These are phyloP conservation scores for Helotiales sp. DNA, from an alignment of 2,329 filamentous ascomycete genomes.

Conservation along the genomic window DNA sequence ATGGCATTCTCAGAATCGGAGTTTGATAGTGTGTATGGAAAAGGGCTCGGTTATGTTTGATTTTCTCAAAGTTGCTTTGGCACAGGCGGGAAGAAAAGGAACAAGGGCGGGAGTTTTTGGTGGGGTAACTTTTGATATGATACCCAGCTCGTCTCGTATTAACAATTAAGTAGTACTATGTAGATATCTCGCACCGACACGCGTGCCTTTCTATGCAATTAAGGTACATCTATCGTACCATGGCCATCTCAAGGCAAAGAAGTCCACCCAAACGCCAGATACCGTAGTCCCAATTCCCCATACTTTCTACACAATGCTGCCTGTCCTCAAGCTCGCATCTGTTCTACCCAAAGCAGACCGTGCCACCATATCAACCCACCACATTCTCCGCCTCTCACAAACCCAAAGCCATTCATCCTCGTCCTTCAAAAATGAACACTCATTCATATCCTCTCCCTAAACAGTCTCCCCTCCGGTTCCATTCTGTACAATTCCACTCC, in stretches of 20 bases:
- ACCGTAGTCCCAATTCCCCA: background rate
- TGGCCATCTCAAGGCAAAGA: background rate
- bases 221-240: constrained; percentile 6
- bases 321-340: background rate
- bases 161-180: constrained; percentile 1
- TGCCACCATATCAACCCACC: too few relatives aligned
- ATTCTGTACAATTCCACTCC: background rate
- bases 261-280: constrained; percentile 3
- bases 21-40: background rate
- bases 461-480: background rate
- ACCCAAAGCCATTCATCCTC: background rate
- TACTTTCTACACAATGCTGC: constrained; percentile 13
- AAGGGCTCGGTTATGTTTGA: background rate
- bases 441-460: background rate
- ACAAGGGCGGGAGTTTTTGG: background rate
- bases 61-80: background rate
- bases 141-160: constrained; percentile 15
- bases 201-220: background rate
- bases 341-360: too few relatives aligned
- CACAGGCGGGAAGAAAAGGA: background rate
- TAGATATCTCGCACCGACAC: background rate
- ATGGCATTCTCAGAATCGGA: background rate
- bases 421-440: background rate
- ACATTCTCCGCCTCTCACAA: too few relatives aligned
- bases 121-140: background rate